A percentile compares a stretch with the other conserved stretches of the same genome.
Conservation (phyloP, 306 rosid species). For the Quillaja saponaria region DNA sequence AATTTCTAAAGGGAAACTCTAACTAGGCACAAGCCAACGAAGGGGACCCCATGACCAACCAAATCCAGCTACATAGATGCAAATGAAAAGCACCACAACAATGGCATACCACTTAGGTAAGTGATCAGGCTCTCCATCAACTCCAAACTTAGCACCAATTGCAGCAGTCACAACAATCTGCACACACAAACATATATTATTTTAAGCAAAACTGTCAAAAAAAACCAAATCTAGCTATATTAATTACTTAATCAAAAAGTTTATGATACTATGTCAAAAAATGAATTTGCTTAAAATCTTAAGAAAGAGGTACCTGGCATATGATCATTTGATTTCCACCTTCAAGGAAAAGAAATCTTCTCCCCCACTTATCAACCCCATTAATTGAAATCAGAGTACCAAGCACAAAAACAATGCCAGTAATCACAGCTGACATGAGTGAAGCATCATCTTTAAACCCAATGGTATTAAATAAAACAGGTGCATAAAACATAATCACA, state of each 20-base stretch:
- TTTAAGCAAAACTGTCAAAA: background rate
- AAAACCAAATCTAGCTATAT: too few species aligned
- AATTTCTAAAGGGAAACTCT: conserved; percentile 84
- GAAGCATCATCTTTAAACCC: conserved; percentile 67
- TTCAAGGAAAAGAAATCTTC: conserved; percentile 77
- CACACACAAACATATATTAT: background rate
- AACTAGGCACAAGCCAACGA: conserved; percentile 95
- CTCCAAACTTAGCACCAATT: conserved; percentile 81
- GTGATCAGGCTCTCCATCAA: conserved; percentile 56
- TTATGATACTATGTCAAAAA: too few species aligned
- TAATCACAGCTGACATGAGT: conserved; percentile 93
- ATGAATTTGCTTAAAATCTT: too few species aligned
- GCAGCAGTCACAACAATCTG: conserved; percentile 61
- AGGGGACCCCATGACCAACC: conserved; percentile 99
- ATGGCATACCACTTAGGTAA: conserved; percentile 89
- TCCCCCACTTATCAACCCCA: conserved; percentile 90
- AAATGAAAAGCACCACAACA: conserved; percentile 85
- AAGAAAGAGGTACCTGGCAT: conserved; percentile 63
- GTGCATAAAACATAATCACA: conserved; percentile 92
- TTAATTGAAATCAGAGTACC: conserved; percentile 74
- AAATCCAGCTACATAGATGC: conserved; percentile 80
- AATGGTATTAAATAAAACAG: conserved; percentile 70
- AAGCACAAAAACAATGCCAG: conserved; percentile 66
- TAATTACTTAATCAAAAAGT: too few species aligned
- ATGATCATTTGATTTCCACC: conserved; percentile 85